Conservation (phyloP, 169 alveolate species). For the Amoebophrya sp. region DNA sequence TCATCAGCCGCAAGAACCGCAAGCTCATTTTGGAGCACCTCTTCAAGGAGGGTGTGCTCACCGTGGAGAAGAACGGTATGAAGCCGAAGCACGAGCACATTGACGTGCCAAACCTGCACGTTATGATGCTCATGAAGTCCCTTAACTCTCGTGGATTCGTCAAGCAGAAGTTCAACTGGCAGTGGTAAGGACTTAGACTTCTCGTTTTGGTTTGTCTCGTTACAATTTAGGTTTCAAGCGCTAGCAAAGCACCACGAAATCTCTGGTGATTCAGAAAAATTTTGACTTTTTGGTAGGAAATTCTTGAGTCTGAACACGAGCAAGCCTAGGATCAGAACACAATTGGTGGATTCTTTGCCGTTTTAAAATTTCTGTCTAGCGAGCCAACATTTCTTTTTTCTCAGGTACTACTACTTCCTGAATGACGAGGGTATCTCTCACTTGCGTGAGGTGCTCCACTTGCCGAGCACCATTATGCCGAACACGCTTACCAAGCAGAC, state of each 20-base stretch:
- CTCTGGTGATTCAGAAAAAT: too few relatives aligned
- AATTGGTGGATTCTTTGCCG: too few relatives aligned
- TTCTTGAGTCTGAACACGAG: too few relatives aligned
- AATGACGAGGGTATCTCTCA: constrained; percentile 64
- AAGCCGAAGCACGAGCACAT: constrained; percentile 42
- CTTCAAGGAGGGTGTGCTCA: constrained; percentile 54
- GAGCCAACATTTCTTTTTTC: too few relatives aligned
- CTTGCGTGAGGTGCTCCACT: constrained; percentile 71
- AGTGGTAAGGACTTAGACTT: constrained; percentile 57
- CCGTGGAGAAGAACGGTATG: constrained; percentile 48
- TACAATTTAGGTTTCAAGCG: too few relatives aligned
- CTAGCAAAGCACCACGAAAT: too few relatives aligned
- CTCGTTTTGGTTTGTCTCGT: too few relatives aligned
- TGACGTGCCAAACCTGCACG: constrained; percentile 68
- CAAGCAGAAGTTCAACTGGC: constrained; percentile 82
- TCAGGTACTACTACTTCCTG: background rate
- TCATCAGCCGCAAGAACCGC: constrained; percentile 47
- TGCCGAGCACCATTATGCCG: constrained; percentile 87
- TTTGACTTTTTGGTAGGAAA: too few relatives aligned
- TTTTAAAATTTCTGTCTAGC: too few relatives aligned
- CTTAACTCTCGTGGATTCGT: constrained; percentile 73
- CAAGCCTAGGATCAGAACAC: too few relatives aligned
- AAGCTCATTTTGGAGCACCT: constrained; percentile 48
- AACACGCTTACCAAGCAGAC: constrained; percentile 77
- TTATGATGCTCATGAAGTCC: constrained; percentile 75